Conservation (phyloP, 2,329 filamentous ascomycete species). For the Colletotrichum trifolii region DNA sequence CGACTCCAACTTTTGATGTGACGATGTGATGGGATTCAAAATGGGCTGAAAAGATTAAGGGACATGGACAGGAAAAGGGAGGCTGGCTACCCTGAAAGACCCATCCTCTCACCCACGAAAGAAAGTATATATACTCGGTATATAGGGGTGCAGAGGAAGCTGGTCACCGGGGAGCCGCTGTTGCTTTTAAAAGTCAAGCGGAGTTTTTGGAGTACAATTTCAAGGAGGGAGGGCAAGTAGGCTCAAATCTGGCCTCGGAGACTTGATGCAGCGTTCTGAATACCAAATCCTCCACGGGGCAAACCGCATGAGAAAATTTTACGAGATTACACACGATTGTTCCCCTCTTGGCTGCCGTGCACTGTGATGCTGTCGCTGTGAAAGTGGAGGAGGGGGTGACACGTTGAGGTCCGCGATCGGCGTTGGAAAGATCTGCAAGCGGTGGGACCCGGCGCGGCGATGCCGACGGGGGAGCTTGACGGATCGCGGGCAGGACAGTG, state of each 20-base stretch:
- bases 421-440: background rate
- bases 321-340: conserved; percentile 1
- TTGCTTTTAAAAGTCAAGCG: conserved; percentile 19
- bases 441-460: conserved; percentile 1
- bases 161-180: background rate
- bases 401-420: background rate
- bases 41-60: conserved; percentile 16
- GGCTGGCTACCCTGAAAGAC: conserved; percentile 4
- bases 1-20: background rate
- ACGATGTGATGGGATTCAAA: conserved; percentile 20
- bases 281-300: conserved; percentile 26
- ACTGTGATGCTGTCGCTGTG: conserved; percentile 1
- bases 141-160: conserved; percentile 14
- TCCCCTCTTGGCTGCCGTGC: background rate
- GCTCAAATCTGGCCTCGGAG: conserved; percentile 11
- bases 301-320: conserved; percentile 15
- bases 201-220: conserved; percentile 34
- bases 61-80: conserved; percentile 7
- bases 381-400: background rate
- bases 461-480: background rate
- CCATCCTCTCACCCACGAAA: background rate
- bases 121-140: conserved; percentile 8
- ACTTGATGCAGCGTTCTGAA: conserved; percentile 31
- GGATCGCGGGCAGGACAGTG: background rate
- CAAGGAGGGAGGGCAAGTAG: background rate